Conservation (phyloP, 805 yeast species). For the Yamadazyma scolyti region DNA sequence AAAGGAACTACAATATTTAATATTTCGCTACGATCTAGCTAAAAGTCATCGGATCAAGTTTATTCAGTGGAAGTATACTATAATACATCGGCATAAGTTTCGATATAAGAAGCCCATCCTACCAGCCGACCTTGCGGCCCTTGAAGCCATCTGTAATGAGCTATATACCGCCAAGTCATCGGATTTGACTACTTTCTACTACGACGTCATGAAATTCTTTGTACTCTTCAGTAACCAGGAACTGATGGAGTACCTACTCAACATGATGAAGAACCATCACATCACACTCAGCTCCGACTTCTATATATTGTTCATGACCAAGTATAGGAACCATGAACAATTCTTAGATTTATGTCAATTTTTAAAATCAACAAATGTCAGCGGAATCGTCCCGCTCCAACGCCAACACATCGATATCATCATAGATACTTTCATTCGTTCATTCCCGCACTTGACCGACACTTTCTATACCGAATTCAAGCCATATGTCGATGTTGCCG, state of each 20-base stretch:
- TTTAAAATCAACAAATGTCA: conserved; percentile 12
- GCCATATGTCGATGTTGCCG: conserved; percentile 1
- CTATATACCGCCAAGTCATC: neutral
- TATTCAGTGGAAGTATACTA: conserved; percentile 19
- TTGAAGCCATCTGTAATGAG: conserved; percentile 12
- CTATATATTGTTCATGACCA: conserved; percentile 20
- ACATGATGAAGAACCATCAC: conserved; percentile 21
- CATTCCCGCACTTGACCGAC: conserved; percentile 30
- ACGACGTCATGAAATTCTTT: conserved; percentile 24
- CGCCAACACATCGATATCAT: conserved; percentile 2
- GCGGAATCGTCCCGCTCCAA: no score
- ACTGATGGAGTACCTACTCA: conserved; percentile 22
- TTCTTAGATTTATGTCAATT: conserved; percentile 25
- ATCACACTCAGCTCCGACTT: conserved; percentile 16
- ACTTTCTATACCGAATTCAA: conserved; percentile 14
- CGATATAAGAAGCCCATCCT: conserved; percentile 21
- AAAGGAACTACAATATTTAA: conserved; percentile 15
- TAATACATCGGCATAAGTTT: conserved; percentile 21
- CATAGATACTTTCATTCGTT: conserved; percentile 27
- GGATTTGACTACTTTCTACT: conserved; percentile 20
- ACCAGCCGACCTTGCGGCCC: conserved; percentile 18
- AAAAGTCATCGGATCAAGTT: conserved; percentile 21
- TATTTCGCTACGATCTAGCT: conserved; percentile 16
- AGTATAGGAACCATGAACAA: conserved; percentile 22
- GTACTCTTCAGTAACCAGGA: conserved; percentile 23